A percentile compares a stretch with the other conserved stretches of the same genome.
Evolutionary conservation across 257 asterid genomes (phyloP).

Genomic region (Fraxinus anomala): DNA sequence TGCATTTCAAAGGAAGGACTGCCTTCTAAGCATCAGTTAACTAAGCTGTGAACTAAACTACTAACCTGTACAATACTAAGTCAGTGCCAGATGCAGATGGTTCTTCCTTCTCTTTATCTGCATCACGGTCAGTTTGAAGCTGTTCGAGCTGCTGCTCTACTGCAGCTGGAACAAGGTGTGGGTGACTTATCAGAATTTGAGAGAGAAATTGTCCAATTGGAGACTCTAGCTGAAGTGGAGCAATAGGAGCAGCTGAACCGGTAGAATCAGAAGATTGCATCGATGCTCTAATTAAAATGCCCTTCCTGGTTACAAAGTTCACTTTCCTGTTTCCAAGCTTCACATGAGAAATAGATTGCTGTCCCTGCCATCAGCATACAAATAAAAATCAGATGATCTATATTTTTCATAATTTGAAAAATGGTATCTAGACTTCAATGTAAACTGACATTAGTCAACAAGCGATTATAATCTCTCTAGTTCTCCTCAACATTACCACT

Average conservation of each 20-base stretch:
- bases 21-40: neutral
- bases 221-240: slow-evolving; percentile 95
- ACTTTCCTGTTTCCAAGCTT: slow-evolving; percentile 45
- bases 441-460: neutral
- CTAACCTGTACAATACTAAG: slow-evolving; percentile 83
- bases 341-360: slow-evolving; percentile 39
- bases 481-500: slow-evolving; percentile 1
- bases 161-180: slow-evolving; percentile 96
- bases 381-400: slow-evolving; percentile 13
- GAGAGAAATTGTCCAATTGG: slow-evolving; percentile 87
- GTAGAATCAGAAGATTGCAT: slow-evolving; percentile 59
- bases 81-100: slow-evolving; percentile 78
- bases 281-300: slow-evolving; percentile 50
- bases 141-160: slow-evolving; percentile 96
- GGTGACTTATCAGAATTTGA: slow-evolving; percentile 74
- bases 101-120: slow-evolving; percentile 67
- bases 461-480: neutral
- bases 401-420: neutral
- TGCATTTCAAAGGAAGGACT: neutral
- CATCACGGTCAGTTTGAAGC: slow-evolving; percentile 78
- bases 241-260: slow-evolving; percentile 58
- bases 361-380: slow-evolving; percentile 41
- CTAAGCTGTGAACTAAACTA: slow-evolving; percentile 3
- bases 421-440: neutral
- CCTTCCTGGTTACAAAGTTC: slow-evolving; percentile 38